phyloP scores from a whole-genome alignment of 78 protist genomes.

The Dictyostelium purpureum region DNA sequence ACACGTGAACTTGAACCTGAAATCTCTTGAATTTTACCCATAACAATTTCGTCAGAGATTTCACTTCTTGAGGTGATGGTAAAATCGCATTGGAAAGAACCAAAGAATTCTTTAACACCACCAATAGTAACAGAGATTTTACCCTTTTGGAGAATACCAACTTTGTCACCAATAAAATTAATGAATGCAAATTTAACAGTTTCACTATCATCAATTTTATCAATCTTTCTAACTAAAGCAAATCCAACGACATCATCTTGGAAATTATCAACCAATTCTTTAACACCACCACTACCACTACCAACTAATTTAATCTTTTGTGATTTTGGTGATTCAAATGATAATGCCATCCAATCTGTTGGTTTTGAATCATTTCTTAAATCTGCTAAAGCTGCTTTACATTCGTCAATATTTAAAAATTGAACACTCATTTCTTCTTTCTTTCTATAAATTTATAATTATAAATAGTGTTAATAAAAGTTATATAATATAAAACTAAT shows the following conservation, averaged over 20 bases:
- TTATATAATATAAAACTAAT: too few species aligned
- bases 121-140: constrained; percentile 71
- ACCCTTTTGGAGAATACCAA: constrained; percentile 71
- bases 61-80: constrained; percentile 19
- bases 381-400: constrained; percentile 76
- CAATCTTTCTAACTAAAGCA: constrained; percentile 78
- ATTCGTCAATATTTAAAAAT: constrained; percentile 19
- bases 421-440: constrained; percentile 43
- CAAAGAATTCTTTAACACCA: constrained; percentile 45
- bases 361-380: constrained; percentile 44
- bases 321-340: constrained; percentile 66
- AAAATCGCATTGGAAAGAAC: constrained; percentile 68
- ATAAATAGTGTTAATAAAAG: too few species aligned
- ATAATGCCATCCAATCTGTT: constrained; percentile 76
- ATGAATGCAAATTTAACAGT: constrained; percentile 83
- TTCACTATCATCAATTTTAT: constrained; percentile 68
- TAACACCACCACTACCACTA: constrained; percentile 70
- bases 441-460: too few species aligned
- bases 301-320: constrained; percentile 51
- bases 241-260: constrained; percentile 63
- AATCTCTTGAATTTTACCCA: constrained; percentile 45
- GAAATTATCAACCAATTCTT: constrained; percentile 9
- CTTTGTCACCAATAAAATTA: constrained; percentile 77
- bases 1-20: constrained; percentile 79
- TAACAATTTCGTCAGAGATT: constrained; percentile 53